Base-by-base conservation (phyloP, 2,329 filamentous ascomycete species). In the Ramichloridium luteum region DNA sequence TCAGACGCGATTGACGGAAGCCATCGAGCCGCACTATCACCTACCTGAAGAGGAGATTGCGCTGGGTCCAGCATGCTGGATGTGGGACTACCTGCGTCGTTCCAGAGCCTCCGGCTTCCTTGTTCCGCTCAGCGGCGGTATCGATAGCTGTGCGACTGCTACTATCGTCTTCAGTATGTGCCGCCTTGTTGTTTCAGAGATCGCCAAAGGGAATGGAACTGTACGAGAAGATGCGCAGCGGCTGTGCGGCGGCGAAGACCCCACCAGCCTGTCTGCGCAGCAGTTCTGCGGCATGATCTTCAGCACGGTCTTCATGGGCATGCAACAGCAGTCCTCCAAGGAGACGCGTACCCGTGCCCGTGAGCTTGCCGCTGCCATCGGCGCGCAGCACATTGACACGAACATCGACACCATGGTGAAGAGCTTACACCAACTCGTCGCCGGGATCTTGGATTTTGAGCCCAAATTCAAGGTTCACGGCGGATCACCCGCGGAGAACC, bases 221-320 rank as follows among this genome's bases (percentile, higher is more conserved):
- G 74, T 77, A 16, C 63, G 74, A 33, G 55, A 54, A 35, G 64
- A 76, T 47, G 60, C 67, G 5, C 57, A 60, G 22, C 56, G 63
- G 5, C 65, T 79, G 4, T 64, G 58, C 34, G 66, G 64, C 8
- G 62, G 68, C 27, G 54, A 61, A 4, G 57, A 61, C 31, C 72
- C 74, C 2, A 60, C 57, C 13, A 33, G 30, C 6, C 30, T 54
- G 31, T 72, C 67, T 0, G 62, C 74, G 0, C 61, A 80, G 45
- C 72, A 78, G 33, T 62, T 81, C 20, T 74, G 65, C 44, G 59
- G 60, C 30, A 56, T 60, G 3, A 62, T 79, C 23, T 74, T 80
- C 44, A 65, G 70, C 42, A 82, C 76, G 2, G 63, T 66, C 28
- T 82, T 74, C 55, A 78, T 83, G 73, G 80, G 79, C 8, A 85